These are phyloP conservation scores for Cercospora berteroae DNA, from an alignment of 2,329 filamentous ascomycete species.

Conservation along the genomic window DNA sequence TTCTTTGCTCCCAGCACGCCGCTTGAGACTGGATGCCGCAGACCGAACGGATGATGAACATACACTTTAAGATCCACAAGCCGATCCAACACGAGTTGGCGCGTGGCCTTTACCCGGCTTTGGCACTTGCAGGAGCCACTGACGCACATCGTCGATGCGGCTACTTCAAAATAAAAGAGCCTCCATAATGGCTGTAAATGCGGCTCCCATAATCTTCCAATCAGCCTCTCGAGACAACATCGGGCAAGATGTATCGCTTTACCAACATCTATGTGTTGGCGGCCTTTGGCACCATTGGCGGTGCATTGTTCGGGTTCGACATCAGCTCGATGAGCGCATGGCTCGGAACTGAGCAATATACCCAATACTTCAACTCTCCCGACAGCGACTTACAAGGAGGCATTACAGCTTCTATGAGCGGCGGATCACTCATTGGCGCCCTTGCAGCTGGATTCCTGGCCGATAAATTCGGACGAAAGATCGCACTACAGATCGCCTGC, in stretches of 20 bases:
- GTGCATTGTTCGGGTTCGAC: constrained; percentile 68
- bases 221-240: neutral
- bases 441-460: constrained; percentile 58
- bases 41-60: neutral
- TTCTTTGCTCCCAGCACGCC: too few relatives aligned
- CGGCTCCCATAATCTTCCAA: neutral
- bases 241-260: constrained; percentile 30
- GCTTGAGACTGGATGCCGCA: neutral
- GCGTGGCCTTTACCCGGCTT: neutral
- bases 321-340: constrained; percentile 66
- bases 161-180: constrained; percentile 6
- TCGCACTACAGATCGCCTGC: constrained; percentile 52
- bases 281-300: constrained; percentile 59
- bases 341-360: constrained; percentile 64
- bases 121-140: neutral
- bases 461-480: constrained; percentile 54
- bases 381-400: constrained; percentile 58
- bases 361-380: constrained; percentile 66
- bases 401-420: constrained; percentile 68
- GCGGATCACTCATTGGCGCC: constrained; percentile 65
- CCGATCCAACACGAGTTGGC: neutral
- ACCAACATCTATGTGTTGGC: constrained; percentile 56
- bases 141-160: constrained; percentile 2
- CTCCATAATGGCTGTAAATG: neutral
- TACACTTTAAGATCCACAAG: neutral